Base-by-base conservation (phyloP, 257 asterid species). In the Solanum medicagineum region DNA sequence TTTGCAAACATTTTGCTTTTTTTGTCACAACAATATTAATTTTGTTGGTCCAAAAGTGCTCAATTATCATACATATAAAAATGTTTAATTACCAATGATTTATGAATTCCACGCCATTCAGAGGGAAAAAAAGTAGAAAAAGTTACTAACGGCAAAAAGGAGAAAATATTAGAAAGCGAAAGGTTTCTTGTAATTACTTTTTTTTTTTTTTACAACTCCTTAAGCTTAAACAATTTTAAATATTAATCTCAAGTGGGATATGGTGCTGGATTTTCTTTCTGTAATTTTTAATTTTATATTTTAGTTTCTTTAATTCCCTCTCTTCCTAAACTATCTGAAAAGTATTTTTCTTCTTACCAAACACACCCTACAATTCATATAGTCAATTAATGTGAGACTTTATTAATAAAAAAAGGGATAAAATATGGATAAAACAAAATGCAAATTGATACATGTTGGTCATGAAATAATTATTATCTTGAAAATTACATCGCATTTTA, bases 1-100 rank as follows among this genome's bases (percentile, higher is more conserved):
- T 68, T 83, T 79, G 80, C 57, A 77, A 62, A 81, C 73, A 70
- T 65, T 59, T 60, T 82, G 85, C 85, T 57, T 68, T 15, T 85
- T 62, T 74, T 13, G 80, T 49, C 71, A 83, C 69, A 83, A 83
- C 84, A 80, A 59, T 82, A 57, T 57, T 57, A 22, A 57, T 45
- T 54, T 66, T 29, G 45, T 56, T 56, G 84, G 47, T 22, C 60
- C 69, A 45, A 85, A 85, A 65, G 90, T 83, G 44, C 70, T 42
- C 85, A 83, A 77, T 83, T 83, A 77, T 83, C 62, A 49, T 49
- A 24, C 62, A 75, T 49, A 14, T 22, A 49, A 24, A 24, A 24
- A n/a, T 53, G 36, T 22, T 75, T 75, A 24, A 49, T 14, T 75
- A 75, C 49, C 45, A 75, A 49, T 49, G 16, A 75, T 24, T 9